Evolutionary conservation across 257 asterid species (phyloP).

Genomic region (Galeopsis tetrahit): DNA sequence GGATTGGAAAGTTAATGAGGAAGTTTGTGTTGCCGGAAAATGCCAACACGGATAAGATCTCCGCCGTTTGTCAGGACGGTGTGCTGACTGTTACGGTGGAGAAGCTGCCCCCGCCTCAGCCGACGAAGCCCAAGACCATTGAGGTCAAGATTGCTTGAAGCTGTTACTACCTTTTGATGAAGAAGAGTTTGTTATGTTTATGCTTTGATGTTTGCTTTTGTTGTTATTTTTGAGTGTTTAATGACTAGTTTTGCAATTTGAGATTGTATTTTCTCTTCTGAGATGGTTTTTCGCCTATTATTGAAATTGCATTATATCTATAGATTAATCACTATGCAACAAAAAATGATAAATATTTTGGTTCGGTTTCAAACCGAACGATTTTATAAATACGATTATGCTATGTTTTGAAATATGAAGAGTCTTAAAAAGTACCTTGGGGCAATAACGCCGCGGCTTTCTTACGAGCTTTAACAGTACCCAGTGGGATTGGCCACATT

Average conservation of each 20-base stretch:
- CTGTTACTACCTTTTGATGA: background rate
- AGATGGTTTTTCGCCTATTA: no score
- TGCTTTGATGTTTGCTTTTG: background rate
- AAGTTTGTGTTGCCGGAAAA: conserved; percentile 79
- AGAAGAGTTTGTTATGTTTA: background rate
- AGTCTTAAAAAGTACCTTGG: background rate
- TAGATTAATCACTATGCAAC: no score
- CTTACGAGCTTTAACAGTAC: background rate
- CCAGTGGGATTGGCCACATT: conserved; percentile 1
- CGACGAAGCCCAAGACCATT: conserved; percentile 78
- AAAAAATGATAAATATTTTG: no score
- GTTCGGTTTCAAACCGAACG: no score
- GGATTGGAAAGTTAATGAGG: conserved; percentile 76
- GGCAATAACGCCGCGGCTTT: background rate
- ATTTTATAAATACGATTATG: background rate
- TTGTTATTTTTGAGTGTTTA: no score
- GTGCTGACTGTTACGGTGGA: conserved; percentile 73
- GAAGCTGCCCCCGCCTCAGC: conserved; percentile 85
- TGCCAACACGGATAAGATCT: conserved; percentile 59
- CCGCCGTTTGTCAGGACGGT: conserved; percentile 79
- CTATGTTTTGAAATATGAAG: background rate
- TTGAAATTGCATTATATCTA: no score
- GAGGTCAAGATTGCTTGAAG: conserved; percentile 64
- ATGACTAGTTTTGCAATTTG: no score
- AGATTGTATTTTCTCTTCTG: no score